Conservation (phyloP, 2,329 filamentous ascomycete genomes). For the Didymella glomerata region DNA sequence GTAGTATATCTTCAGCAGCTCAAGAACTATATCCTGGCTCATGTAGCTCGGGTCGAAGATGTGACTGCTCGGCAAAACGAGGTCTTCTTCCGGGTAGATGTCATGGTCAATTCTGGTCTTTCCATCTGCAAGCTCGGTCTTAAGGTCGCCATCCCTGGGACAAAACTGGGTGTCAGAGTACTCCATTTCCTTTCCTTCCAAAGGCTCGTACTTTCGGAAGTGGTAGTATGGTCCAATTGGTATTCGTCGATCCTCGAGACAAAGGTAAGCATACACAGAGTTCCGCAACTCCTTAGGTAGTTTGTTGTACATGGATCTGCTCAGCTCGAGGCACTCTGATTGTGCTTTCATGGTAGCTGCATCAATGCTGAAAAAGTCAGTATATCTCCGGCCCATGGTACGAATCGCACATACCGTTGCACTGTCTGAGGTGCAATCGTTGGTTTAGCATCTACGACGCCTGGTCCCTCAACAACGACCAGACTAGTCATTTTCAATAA, state of each 20-base stretch:
- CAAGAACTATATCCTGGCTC: slow-evolving; percentile 20
- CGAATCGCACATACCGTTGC: not conserved
- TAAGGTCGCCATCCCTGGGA: slow-evolving; percentile 5
- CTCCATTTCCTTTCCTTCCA: not conserved
- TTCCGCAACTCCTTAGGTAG: slow-evolving; percentile 34
- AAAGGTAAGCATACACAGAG: slow-evolving; percentile 33
- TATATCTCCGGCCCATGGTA: not conserved
- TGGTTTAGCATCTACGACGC: not conserved
- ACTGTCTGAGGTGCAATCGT: not conserved
- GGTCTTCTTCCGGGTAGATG: slow-evolving; percentile 26
- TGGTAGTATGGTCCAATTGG: slow-evolving; percentile 37
- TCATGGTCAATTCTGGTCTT: slow-evolving; percentile 32
- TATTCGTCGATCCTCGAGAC: slow-evolving; percentile 34
- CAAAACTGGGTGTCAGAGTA: slow-evolving; percentile 4
- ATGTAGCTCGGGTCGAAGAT: slow-evolving; percentile 34
- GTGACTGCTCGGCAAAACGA: slow-evolving; percentile 31
- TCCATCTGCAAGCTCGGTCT: slow-evolving; percentile 27
- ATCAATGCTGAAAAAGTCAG: slow-evolving; percentile 4
- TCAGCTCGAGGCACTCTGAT: slow-evolving; percentile 26
- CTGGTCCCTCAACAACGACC: not conserved
- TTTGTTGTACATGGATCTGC: slow-evolving; percentile 29
- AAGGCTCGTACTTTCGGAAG: slow-evolving; percentile 27
- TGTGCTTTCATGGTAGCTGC: not conserved
- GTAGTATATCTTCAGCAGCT: slow-evolving; percentile 33
- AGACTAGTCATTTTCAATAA: not conserved